Evolutionary conservation across 2,329 filamentous ascomycete species (phyloP), one percentile per base, ranked within the genome.

Genomic region (Microdochium trichocladiopsis): DNA sequence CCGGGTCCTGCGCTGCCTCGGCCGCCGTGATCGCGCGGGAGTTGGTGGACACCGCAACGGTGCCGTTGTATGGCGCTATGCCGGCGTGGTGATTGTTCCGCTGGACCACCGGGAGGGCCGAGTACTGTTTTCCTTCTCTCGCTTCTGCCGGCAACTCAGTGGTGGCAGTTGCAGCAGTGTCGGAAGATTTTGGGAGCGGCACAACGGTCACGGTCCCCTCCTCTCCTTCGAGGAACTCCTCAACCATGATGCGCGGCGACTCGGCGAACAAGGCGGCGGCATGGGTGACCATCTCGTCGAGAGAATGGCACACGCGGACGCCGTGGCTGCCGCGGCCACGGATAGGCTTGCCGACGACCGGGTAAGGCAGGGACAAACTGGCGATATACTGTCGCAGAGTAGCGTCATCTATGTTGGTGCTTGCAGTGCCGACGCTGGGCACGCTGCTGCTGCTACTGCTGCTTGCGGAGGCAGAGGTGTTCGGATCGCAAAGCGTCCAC

Each of bases 191-290:
- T 63, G 41, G 51, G 0, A 65, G 69, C 2, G 75, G 75, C 75
- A 79, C 77, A 0, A 79, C 69, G 0, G 75, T 79, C 2, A 80
- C 66, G 0, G 76, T 80, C 0, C 64, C 75, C 57, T 80, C 77
- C 53, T 76, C 68, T 1, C 75, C 74, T 0, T 61, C 52, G 0
- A 80, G 66, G 52, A 68, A 78, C 53, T 80, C 68, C 54, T 80
- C 75, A 0, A 78, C 33, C 55, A 80, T 71, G 14, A 75, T 65
- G 1, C 59, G 53, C 0, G 66, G 61, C 0, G 66, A 69, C 49
- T 74, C 69, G 1, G 59, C 36, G 2, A 72, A 62, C 0, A 79
- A 61, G 0, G 25, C 28, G 1, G 56, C 36, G 1, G 69, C 56
- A 56, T 78, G 74, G 0, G 54, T 23, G 0, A 49, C 21, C 2